Conservation (phyloP, 2,329 filamentous ascomycete species). For the Fusarium ambrosium region DNA sequence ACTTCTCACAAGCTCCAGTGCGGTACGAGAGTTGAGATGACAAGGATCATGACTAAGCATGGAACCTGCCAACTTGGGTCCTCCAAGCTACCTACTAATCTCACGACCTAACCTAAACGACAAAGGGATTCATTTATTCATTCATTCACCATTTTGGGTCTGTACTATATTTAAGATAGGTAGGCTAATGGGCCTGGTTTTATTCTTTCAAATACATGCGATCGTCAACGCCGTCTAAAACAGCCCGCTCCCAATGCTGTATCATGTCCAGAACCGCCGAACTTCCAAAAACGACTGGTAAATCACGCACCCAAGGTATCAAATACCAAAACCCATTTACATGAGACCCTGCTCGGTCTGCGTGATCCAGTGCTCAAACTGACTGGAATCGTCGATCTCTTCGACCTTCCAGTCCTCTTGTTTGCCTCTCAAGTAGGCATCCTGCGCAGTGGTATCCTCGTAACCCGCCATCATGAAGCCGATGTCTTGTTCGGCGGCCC, state of each 20-base stretch:
- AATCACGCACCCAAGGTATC: conserved; percentile 3
- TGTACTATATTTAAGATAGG: neutral
- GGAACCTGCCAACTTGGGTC: neutral
- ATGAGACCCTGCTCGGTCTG: conserved; percentile 44
- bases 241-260: conserved; percentile 22
- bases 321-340: conserved; percentile 12
- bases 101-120: neutral
- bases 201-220: conserved; percentile 1
- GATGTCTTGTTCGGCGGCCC: conserved; percentile 17
- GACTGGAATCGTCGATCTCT: conserved; percentile 48
- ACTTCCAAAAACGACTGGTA: neutral
- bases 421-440: conserved; percentile 50
- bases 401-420: conserved; percentile 54
- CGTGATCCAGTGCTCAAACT: conserved; percentile 52
- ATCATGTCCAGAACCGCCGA: conserved; percentile 17
- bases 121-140: neutral
- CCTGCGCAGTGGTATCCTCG: conserved; percentile 37
- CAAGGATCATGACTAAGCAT: conserved; percentile 44
- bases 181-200: neutral
- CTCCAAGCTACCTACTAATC: neutral
- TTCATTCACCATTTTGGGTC: neutral
- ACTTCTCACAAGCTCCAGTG: conserved; percentile 10
- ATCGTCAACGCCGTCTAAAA: conserved; percentile 31
- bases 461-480: conserved; percentile 25
- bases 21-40: conserved; percentile 4